Evolutionary conservation across 495 filamentous ascomycete genomes (phyloP).

Genomic region (Penicillium paxilli): DNA sequence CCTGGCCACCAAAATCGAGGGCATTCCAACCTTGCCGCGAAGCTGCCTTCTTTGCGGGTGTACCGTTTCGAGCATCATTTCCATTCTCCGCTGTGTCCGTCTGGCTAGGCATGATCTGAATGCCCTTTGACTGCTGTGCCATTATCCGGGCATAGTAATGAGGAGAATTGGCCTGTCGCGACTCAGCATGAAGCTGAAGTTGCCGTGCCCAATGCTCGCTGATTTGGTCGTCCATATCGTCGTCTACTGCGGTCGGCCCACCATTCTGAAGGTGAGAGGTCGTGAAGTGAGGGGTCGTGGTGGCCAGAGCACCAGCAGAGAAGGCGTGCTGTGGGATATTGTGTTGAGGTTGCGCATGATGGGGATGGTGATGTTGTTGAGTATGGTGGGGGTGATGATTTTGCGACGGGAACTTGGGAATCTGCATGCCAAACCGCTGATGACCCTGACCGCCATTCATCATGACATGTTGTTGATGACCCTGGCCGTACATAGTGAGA

Average conservation of each 20-base stretch:
- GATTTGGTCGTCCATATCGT: constrained; percentile 57
- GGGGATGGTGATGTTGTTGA: constrained; percentile 69
- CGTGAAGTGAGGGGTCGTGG: constrained; percentile 73
- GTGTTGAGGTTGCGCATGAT: constrained; percentile 71
- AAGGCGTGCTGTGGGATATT: constrained; percentile 73
- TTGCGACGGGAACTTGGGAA: constrained; percentile 72
- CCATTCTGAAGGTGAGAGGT: constrained; percentile 76
- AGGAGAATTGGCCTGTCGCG: constrained; percentile 62
- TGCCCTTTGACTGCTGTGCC: constrained; percentile 61
- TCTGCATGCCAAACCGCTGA: constrained; percentile 63
- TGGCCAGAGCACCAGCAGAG: constrained; percentile 71
- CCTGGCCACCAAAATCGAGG: constrained; percentile 91
- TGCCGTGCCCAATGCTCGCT: constrained; percentile 91
- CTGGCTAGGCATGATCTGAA: constrained; percentile 55
- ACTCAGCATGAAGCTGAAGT: constrained; percentile 71
- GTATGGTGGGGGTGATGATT: constrained; percentile 70
- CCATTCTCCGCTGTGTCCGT: constrained; percentile 61
- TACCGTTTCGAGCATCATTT: constrained; percentile 60
- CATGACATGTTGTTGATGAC: constrained; percentile 77
- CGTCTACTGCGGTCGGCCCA: constrained; percentile 55
- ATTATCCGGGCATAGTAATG: constrained; percentile 64
- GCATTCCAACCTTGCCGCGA: constrained; percentile 84
- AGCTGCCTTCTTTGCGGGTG: constrained; percentile 53
- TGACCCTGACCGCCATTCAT: constrained; percentile 64
- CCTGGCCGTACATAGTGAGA: constrained; percentile 77